Conservation (phyloP, 495 filamentous ascomycete species). For the Penicillium egyptiacum region DNA sequence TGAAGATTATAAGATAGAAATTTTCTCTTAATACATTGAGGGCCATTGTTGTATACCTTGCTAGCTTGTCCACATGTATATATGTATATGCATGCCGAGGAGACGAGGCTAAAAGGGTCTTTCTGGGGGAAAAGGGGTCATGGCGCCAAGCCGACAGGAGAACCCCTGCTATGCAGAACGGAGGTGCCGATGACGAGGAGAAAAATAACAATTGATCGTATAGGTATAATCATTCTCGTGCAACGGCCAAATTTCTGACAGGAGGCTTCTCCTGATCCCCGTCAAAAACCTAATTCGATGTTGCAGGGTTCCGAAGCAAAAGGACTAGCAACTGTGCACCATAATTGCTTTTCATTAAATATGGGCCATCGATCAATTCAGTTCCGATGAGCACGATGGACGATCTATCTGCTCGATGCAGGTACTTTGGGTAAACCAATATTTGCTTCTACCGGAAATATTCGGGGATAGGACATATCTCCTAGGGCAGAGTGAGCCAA, state of each 20-base stretch:
- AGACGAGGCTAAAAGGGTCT: slow-evolving; percentile 1
- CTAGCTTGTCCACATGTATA: not conserved
- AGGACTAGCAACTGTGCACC: not conserved
- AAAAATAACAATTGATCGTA: not conserved
- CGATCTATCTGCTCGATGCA: not conserved
- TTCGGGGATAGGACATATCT: not conserved
- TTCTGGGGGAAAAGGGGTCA: slow-evolving; percentile 5
- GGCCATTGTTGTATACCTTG: not conserved
- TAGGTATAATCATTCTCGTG: not conserved
- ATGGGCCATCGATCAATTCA: not conserved
- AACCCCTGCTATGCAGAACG: slow-evolving; percentile 2
- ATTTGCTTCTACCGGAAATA: not conserved
- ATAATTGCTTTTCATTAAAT: slow-evolving; percentile 5
- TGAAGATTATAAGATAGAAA: not conserved
- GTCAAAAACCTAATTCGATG: not conserved
- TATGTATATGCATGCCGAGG: not conserved
- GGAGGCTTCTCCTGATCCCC: not conserved
- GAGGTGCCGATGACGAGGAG: slow-evolving; percentile 7
- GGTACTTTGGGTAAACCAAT: not conserved
- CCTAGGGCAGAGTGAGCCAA: slow-evolving; percentile 7
- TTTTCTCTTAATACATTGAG: not conserved
- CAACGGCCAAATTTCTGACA: slow-evolving; percentile 8
- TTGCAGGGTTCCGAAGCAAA: not conserved
- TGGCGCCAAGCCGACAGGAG: not conserved
- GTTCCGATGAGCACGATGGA: not conserved